Evolutionary conservation across 1,284 basidiomycete genomes (phyloP), one percentile per base, ranked within the genome.

Genomic region (Grifola frondosa): DNA sequence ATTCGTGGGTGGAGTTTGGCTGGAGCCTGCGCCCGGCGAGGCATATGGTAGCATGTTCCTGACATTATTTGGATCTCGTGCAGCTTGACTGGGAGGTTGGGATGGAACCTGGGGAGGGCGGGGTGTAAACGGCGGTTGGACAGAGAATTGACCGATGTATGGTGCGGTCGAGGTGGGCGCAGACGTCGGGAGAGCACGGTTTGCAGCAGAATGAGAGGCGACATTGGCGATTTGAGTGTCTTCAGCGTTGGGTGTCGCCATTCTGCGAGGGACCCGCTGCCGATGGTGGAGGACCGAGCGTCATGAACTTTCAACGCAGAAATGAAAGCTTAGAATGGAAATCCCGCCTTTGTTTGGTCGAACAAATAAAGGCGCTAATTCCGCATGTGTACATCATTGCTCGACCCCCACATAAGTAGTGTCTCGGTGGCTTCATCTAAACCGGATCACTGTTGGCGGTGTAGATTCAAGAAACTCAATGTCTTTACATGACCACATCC

Each of bases 231-330:
- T 4, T 2, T 9, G 28, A 3, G 28, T 17, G 11, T 26, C 13
- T 47, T 43, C 24, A 15, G 36, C 21, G 21, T 15, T 26, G 23
- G 24, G 16, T 16, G 25, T 30, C 11, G 30, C 31, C 16, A 13
- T 28, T 20, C 28, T 52, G 40, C 20, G 63, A 60, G 10, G 62
- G 50, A 7, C 59, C 59, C 6, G 62, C 57, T n/a, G 56, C 61
- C 15, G 60, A 57, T 10, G 62, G 50, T 15, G 61, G 63, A 19
- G 60, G 61, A 13, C 58, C 59, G 41, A 59, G 49, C 21, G 54
- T 54, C 54, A 56, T 56, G 45, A 38, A 30, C 42, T 32, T n/a
- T 15, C n/a, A 46, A 35, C 17, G 30, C 42, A 40, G 39, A 35
- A 48, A 43, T 28, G n/a, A n/a, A n/a, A 44, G 43, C 49, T 44